phyloP scores from a whole-genome alignment of 1,284 basidiomycete species.

The Phaffia rhodozyma region DNA sequence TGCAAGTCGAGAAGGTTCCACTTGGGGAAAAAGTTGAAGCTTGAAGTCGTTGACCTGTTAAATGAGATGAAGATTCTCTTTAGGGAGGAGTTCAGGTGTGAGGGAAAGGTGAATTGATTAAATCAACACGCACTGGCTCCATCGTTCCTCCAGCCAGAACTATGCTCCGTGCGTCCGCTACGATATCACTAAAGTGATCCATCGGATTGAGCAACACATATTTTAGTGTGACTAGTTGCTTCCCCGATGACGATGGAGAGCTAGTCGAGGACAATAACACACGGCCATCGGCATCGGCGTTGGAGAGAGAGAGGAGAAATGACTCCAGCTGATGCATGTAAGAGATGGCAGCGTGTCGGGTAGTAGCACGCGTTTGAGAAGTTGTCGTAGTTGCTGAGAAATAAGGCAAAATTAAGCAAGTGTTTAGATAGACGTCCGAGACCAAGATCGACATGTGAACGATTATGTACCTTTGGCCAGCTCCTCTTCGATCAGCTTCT shows the following conservation, averaged over 20 bases:
- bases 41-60: slow-evolving; percentile 77
- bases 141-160: slow-evolving; percentile 92
- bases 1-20: slow-evolving; percentile 51
- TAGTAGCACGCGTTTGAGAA: not conserved
- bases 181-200: slow-evolving; percentile 69
- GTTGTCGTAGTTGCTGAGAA: not conserved
- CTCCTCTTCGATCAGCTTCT: slow-evolving; percentile 49
- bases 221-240: slow-evolving; percentile 50
- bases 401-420: not conserved
- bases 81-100: not conserved
- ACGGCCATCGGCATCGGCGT: slow-evolving; percentile 61
- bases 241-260: slow-evolving; percentile 32
- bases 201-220: slow-evolving; percentile 93
- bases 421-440: not conserved
- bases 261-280: slow-evolving; percentile 30
- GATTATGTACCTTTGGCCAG: slow-evolving; percentile 34
- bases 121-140: slow-evolving; percentile 58
- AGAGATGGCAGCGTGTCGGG: slow-evolving; percentile 43
- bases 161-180: slow-evolving; percentile 66
- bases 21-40: slow-evolving; percentile 62
- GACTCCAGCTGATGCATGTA: slow-evolving; percentile 74
- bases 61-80: not conserved
- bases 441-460: no score
- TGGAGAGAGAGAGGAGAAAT: slow-evolving; percentile 70
- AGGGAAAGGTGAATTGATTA: not conserved